Evolutionary conservation across 768 basidiomycete genomes (phyloP).

Genomic region (Mycena vitilis): DNA sequence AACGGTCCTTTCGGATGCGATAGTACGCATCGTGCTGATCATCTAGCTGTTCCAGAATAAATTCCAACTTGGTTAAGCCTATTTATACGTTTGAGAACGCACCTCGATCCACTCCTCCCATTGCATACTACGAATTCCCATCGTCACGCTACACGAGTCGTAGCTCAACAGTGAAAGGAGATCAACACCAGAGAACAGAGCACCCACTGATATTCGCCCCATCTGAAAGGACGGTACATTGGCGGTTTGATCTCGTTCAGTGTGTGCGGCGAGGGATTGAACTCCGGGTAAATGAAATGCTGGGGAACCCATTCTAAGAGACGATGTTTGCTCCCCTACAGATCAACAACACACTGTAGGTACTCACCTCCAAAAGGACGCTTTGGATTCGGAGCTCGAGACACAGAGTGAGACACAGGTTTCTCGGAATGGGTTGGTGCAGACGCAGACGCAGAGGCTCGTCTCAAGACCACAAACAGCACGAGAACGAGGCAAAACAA

Average conservation of each 20-base stretch:
- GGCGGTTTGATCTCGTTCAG: slow-evolving; percentile 63
- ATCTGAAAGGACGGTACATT: slow-evolving; percentile 74
- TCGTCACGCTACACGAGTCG: slow-evolving; percentile 63
- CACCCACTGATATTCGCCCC: slow-evolving; percentile 72
- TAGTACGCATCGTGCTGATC: slow-evolving; percentile 54
- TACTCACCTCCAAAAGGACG: slow-evolving; percentile 21
- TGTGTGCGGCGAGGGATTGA: slow-evolving; percentile 54
- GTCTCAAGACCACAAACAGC: slow-evolving; percentile 1
- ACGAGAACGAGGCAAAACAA: not conserved
- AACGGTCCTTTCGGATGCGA: slow-evolving; percentile 67
- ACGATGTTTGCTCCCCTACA: not conserved
- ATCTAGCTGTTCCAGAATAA: slow-evolving; percentile 18
- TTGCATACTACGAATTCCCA: slow-evolving; percentile 74
- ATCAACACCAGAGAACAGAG: slow-evolving; percentile 9
- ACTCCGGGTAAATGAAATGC: slow-evolving; percentile 61
- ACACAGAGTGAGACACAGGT: not conserved
- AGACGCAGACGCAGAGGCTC: not conserved
- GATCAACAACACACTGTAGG: not conserved
- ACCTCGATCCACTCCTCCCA: slow-evolving; percentile 84
- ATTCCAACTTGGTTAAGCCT: too few species aligned
- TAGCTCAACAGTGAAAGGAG: not conserved
- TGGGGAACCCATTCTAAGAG: slow-evolving; percentile 43
- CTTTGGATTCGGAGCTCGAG: slow-evolving; percentile 6
- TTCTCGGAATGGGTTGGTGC: not conserved
- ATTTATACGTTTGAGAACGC: slow-evolving; percentile 11